Evolutionary conservation across 176 grass and related monocot genomes (phyloP).

Genomic region (Saccharum officinarum): DNA sequence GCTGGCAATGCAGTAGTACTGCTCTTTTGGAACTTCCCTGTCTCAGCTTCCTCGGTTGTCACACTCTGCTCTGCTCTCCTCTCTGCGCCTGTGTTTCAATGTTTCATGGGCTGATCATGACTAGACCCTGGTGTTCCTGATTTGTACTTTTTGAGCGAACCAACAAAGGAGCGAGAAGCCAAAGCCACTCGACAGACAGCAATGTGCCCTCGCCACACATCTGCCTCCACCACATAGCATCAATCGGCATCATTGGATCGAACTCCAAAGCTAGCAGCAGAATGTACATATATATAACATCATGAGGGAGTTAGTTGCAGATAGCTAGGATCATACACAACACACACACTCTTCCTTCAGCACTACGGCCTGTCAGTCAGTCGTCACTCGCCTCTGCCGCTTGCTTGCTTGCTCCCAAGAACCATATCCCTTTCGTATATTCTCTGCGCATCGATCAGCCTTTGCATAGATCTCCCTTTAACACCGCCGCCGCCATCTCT

Average conservation of each 20-base stretch:
- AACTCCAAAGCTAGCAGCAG: conserved; percentile 33
- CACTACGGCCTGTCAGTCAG: background rate
- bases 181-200: background rate
- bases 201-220: background rate
- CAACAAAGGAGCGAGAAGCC: conserved; percentile 28
- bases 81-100: background rate
- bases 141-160: conserved; percentile 44
- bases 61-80: background rate
- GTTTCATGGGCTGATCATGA: conserved; percentile 35
- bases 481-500: background rate
- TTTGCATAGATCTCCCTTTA: conserved; percentile 10
- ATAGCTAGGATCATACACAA: background rate
- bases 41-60: background rate
- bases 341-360: background rate
- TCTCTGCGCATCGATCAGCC: background rate
- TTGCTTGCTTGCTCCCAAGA: background rate
- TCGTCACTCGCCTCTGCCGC: conserved; percentile 11
- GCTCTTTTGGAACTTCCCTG: conserved; percentile 48
- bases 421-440: background rate
- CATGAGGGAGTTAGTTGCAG: background rate
- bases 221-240: conserved; percentile 2
- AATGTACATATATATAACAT: conserved; percentile 14
- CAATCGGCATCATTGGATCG: conserved; percentile 47
- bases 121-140: conserved; percentile 26
- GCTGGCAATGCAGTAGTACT: background rate